These are phyloP conservation scores for Bjerkandera adusta DNA, from an alignment of 1,284 basidiomycete species.

Conservation along the genomic window DNA sequence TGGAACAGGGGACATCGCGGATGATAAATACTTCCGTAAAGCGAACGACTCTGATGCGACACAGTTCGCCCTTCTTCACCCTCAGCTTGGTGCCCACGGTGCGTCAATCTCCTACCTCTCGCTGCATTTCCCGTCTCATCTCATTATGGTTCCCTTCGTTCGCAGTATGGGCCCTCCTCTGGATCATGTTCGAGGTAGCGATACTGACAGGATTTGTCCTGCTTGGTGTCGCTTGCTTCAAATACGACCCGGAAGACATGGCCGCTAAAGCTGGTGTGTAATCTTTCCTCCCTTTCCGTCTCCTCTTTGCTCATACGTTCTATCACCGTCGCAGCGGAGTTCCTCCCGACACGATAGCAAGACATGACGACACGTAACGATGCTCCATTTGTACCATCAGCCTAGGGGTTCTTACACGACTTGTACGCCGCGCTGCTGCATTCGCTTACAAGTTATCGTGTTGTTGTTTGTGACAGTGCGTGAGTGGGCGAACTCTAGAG, in stretches of 20 bases:
- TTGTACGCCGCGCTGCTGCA: no score
- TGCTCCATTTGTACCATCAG: no score
- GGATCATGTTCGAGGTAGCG: conserved; percentile 70
- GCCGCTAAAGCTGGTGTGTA: conserved; percentile 35
- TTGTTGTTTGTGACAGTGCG: no score
- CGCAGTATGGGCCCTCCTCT: conserved; percentile 71
- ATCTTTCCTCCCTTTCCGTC: neutral
- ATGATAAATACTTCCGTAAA: conserved; percentile 85
- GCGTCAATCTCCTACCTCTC: conserved; percentile 23
- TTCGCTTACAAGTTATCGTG: no score
- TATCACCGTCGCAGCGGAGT: conserved; percentile 17
- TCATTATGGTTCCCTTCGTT: neutral
- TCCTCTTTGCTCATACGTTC: neutral
- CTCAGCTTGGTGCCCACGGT: conserved; percentile 65
- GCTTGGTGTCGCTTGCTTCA: conserved; percentile 74
- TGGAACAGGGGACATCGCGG: conserved; percentile 73
- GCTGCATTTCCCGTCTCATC: neutral
- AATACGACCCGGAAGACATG: conserved; percentile 36
- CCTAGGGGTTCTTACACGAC: no score
- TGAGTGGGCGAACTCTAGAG: no score
- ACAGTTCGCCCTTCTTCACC: conserved; percentile 71
- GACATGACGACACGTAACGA: no score
- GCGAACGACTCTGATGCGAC: conserved; percentile 81
- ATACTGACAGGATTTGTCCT: conserved; percentile 69
- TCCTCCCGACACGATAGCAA: conserved; percentile 31